phyloP scores from a whole-genome alignment of 352 stramenopile species.

The Globisporangium canariense region DNA sequence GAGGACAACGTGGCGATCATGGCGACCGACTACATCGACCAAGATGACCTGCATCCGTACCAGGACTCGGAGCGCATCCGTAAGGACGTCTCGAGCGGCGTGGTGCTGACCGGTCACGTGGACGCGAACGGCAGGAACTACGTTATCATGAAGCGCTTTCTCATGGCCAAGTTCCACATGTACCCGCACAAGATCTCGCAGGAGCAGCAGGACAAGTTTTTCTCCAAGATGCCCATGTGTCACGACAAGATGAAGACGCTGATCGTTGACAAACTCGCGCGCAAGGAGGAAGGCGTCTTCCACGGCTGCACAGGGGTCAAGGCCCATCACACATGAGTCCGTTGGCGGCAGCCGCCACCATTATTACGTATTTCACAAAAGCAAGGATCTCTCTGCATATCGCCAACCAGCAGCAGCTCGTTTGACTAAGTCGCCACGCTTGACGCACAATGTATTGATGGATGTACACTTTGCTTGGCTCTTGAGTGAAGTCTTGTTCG shows the following conservation, averaged over 20 bases:
- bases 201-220: conserved; percentile 55
- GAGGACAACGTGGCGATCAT: conserved; percentile 61
- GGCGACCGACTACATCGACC: conserved; percentile 73
- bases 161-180: conserved; percentile 82
- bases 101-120: conserved; percentile 61
- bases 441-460: conserved; percentile 3
- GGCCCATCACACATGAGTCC: neutral
- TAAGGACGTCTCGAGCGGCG: conserved; percentile 73
- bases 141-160: conserved; percentile 77
- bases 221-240: conserved; percentile 56
- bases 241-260: conserved; percentile 62
- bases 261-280: conserved; percentile 42
- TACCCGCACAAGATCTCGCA: conserved; percentile 69
- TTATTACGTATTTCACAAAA: conserved; percentile 2
- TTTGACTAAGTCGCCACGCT: conserved; percentile 1
- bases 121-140: conserved; percentile 60
- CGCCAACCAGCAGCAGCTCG: neutral
- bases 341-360: neutral
- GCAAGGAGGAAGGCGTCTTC: conserved; percentile 11
- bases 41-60: conserved; percentile 78
- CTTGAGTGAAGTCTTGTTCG: neutral
- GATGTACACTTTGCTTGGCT: conserved; percentile 11
- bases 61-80: conserved; percentile 60
- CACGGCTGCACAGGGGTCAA: conserved; percentile 4
- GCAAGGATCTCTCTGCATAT: conserved; percentile 2